Base-by-base conservation (phyloP, 176 grass and related monocot species). In the Eleusine coracana region DNA sequence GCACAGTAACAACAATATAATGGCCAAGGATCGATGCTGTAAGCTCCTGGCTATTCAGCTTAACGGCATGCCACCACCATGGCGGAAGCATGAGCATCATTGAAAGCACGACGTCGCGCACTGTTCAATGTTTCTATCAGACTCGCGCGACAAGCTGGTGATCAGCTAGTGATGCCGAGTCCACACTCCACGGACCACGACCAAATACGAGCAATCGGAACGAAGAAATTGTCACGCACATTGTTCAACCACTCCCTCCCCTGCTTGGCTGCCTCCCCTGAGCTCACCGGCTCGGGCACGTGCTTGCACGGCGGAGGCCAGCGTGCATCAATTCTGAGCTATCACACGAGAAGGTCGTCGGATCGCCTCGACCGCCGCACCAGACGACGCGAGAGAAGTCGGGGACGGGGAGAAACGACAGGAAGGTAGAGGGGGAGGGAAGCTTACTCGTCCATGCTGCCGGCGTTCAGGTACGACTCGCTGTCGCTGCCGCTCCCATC, bases 361-460 rank as follows among this genome's bases (percentile, higher is more conserved):
- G 61, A 89, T 89, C 55, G 80, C 80, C 66, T 61, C 48, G 59
- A 31, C 29, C 68, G 36, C 49, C 27, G 52, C 76, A 48, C 28
- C 41, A 84, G 0, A 46, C 51, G 54, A 70, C 10, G 25, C 55
- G 42, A 63, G 64, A 77, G 21, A 79, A 62, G 67, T 34, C 15
- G 25, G 52, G 13, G 56, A 42, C 28, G 28, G 66, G 9, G 40
- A 63, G 27, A 55, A 79, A 42, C 39, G 59, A 49, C 55, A 49
- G 70, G 48, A 62, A 38, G 40, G 39, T 50, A 41, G 60, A 34
- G 66, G 66, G 46, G 66, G 3, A 15, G 56, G 10, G 40, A 56
- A 25, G 58, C 84, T 80, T 79, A 92, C 87, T 81, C 80, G 29
- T 86, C 76, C 71, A 84, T 79, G 55, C 66, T 62, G 66, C 73